Base-by-base conservation (phyloP, 352 stramenopile genomes). In the Pythium guiyangense region DNA sequence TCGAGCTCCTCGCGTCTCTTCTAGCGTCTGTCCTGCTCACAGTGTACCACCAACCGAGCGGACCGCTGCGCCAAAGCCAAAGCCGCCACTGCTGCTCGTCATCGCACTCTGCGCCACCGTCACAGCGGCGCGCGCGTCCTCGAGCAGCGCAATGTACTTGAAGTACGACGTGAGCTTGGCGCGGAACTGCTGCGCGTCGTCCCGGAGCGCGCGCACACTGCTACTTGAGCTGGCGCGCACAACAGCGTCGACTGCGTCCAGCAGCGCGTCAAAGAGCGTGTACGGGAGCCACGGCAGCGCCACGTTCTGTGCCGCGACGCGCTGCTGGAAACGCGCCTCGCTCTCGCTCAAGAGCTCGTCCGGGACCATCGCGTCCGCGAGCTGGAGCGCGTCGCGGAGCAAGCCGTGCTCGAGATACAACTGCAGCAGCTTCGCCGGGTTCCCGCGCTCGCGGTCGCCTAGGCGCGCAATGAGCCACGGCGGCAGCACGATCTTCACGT, bases 261-360 rank as follows among this genome's bases (percentile, higher is more conserved):
- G 58, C 48, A 90, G 57, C 11, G 55, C 64, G 49, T 92, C 82
- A 20, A 92, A 69, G 2, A 90, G 60, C 42, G 77, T 87, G 66
- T 86, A 90, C 3, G 81, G 79, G 29, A 92, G 72, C 75, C 75
- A 92, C 12, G 79, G 73, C 10, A 86, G 56, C n/a, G 65, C 59
- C 0, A 57, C 59, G 25, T 43, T 51, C 15, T 64, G 22, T 6
- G 55, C 52, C 29, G 55, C 72, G 22, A 68, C 71, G 17, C 71
- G 67, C 49, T 79, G 66, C 26, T 71, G 67, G 59, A 85, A 79
- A 3, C 48, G 60, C 1, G 29, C 44, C 43, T 73, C 75, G 45
- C 72, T 68, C 20, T 76, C 65, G 9, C 71, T 50, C 9, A 88
- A 25, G n/a, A 79, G 54, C 11, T 71, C 68, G 14, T 68, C 44